These are phyloP conservation scores for Podila minutissima DNA, from an alignment of 192 early-diverging fungal genomes.

Conservation along the genomic window DNA sequence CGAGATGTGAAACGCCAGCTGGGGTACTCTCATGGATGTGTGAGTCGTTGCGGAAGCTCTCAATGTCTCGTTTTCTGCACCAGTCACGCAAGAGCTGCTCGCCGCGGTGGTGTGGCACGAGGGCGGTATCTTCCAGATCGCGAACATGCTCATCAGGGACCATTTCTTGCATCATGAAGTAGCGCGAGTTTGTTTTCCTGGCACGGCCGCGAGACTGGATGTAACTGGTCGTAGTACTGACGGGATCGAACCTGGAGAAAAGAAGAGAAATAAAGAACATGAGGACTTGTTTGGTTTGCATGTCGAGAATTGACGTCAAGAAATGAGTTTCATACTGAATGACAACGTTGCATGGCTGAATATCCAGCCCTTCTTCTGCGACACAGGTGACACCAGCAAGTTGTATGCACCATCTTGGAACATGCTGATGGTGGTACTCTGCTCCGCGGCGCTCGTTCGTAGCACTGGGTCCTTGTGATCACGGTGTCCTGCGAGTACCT, in stretches of 20 bases:
- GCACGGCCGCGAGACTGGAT: conserved; percentile 93
- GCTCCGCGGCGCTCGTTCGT: conserved; percentile 59
- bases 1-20: too few species aligned
- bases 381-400: conserved; percentile 92
- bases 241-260: conserved; percentile 76
- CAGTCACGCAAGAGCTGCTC: conserved; percentile 74
- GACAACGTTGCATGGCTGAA: conserved; percentile 91
- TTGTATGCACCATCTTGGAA: conserved; percentile 79
- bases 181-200: conserved; percentile 75
- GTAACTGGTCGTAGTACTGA: conserved; percentile 75
- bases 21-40: neutral
- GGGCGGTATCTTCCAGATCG: conserved; percentile 28
- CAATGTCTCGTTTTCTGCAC: conserved; percentile 52
- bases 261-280: conserved; percentile 3
- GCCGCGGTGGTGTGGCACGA: conserved; percentile 43
- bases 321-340: conserved; percentile 60
- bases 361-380: conserved; percentile 95
- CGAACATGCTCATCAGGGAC: conserved; percentile 10
- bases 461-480: conserved; percentile 46
- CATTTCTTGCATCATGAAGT: conserved; percentile 77
- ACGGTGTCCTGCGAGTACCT: conserved; percentile 71
- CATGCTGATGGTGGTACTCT: conserved; percentile 67
- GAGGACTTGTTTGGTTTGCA: neutral
- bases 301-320: neutral
- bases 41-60: conserved; percentile 14